Percentiles rank a stretch among this genome's conserved stretches.
Conservation (phyloP, 1,284 basidiomycete genomes). For the Apiotrichum mycotoxinovorans region DNA sequence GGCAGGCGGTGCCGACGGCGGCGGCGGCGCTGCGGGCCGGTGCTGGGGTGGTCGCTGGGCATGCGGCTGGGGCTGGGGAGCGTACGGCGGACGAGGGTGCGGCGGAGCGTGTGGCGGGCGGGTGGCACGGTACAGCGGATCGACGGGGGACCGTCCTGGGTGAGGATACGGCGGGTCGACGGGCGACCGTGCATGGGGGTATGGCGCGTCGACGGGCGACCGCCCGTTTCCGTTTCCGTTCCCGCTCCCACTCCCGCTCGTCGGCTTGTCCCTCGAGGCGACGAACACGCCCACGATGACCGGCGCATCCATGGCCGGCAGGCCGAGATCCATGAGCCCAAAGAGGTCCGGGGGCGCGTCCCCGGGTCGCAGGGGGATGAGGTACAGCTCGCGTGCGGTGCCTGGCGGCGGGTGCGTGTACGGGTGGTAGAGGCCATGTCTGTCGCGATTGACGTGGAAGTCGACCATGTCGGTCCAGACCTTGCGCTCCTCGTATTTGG, state of each 20-base stretch:
- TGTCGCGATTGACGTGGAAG: slow-evolving; percentile 69
- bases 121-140: too few relatives aligned
- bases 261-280: slow-evolving; percentile 60
- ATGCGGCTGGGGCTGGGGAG: too few relatives aligned
- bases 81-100: slow-evolving; percentile 14
- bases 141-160: too few relatives aligned
- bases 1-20: background rate
- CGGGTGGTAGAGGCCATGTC: slow-evolving; percentile 79
- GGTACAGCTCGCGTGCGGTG: slow-evolving; percentile 81
- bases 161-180: background rate
- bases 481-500: slow-evolving; percentile 46
- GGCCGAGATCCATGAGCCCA: slow-evolving; percentile 70
- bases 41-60: slow-evolving; percentile 1
- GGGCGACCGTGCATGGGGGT: slow-evolving; percentile 29
- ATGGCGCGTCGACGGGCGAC: too few relatives aligned
- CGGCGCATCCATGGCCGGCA: slow-evolving; percentile 63
- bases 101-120: too few relatives aligned
- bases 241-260: slow-evolving; percentile 30
- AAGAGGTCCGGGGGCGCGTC: slow-evolving; percentile 77
- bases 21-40: slow-evolving; percentile 26
- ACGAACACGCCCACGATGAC: slow-evolving; percentile 80
- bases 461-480: slow-evolving; percentile 63
- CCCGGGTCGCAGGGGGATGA: slow-evolving; percentile 69
- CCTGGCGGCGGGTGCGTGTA: slow-evolving; percentile 65
- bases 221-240: slow-evolving; percentile 33